Percentiles rank a stretch among this genome's conserved stretches.
phyloP scores from a whole-genome alignment of 495 filamentous ascomycete species.

The Penicillium tannophilum region DNA sequence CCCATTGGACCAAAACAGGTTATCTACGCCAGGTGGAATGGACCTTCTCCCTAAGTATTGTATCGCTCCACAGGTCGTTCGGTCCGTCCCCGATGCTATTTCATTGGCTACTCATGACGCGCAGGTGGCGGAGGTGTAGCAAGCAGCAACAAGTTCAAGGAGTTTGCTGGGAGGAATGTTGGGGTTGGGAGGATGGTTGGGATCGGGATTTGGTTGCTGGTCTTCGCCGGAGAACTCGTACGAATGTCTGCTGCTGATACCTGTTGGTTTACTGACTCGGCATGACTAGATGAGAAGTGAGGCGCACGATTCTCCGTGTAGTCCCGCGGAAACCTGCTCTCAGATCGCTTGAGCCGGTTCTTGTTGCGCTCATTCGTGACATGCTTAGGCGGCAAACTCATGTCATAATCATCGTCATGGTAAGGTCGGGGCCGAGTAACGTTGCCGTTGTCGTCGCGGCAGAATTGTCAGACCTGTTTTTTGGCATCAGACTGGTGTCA shows the following conservation, averaged over 20 bases:
- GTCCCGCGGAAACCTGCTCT: not conserved
- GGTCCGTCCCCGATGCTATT: not conserved
- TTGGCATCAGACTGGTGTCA: not conserved
- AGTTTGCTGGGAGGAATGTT: not conserved
- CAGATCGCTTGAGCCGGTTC: not conserved
- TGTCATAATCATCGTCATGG: not conserved
- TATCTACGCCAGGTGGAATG: conserved; percentile 18
- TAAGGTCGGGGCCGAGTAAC: not conserved
- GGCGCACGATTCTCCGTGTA: not conserved
- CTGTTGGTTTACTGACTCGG: not conserved
- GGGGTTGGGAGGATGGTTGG: not conserved
- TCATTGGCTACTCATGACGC: conserved; percentile 1
- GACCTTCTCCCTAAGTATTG: not conserved
- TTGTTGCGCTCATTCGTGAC: not conserved
- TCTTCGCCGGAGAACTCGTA: not conserved
- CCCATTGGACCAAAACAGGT: conserved; percentile 17
- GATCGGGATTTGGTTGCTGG: not conserved
- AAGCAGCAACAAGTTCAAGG: not conserved
- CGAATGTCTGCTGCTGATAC: not conserved
- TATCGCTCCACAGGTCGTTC: not conserved
- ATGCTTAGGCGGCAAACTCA: not conserved
- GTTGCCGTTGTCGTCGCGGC: not conserved
- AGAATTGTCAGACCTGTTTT: not conserved
- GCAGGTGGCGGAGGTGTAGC: not conserved
- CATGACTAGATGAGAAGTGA: not conserved